Base-by-base conservation (phyloP, 495 filamentous ascomycete species). In the Rhypophila decipiens region DNA sequence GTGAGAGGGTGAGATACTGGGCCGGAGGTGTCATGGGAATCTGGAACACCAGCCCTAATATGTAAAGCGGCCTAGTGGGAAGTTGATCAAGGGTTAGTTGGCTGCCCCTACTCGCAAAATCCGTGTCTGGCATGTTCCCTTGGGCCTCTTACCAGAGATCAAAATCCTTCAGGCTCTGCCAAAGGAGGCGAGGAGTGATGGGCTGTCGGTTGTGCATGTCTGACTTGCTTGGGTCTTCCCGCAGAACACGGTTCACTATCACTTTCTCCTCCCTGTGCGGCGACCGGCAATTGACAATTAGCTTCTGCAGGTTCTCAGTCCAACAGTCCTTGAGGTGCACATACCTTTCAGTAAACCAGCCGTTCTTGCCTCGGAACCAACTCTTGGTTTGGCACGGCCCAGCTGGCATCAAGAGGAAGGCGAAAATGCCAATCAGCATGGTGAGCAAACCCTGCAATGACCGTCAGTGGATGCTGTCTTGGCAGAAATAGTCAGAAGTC, bases 331-430 rank as follows among this genome's bases (percentile, higher is more conserved):
- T 15, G 36, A 27, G 18, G 8, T 21, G 21, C 2, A 37, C 52
- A 21, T 63, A 66, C 66, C 69, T 66, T 45, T 82, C 79, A 5
- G 66, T 78, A 57, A 88, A 88, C 84, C 84, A 88, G 3, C 85
- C 85, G 3, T 85, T 68, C 49, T 82, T 85, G 1, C 86, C 85
- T 2, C 85, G 75, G 53, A 85, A 77, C 62, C 74, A 72, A 36
- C 78, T 82, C 18, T 71, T 71, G 0, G 87, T 90, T 50, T 90
- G 84, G 3, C 76, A 83, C 0, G 87, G 85, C 0, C 82, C 84
- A 0, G 86, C 69, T 0, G 85, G 84, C 74, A 93, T 83, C 63
- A 84, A 79, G 29, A 82, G 66, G 40, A 71, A 84, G 1, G 85
- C 75, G 3, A 78, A 46, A 11, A 90, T 61, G 2, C 85, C 86